phyloP scores from a whole-genome alignment of 805 yeast species.

The Kodamaea neixiangensis region DNA sequence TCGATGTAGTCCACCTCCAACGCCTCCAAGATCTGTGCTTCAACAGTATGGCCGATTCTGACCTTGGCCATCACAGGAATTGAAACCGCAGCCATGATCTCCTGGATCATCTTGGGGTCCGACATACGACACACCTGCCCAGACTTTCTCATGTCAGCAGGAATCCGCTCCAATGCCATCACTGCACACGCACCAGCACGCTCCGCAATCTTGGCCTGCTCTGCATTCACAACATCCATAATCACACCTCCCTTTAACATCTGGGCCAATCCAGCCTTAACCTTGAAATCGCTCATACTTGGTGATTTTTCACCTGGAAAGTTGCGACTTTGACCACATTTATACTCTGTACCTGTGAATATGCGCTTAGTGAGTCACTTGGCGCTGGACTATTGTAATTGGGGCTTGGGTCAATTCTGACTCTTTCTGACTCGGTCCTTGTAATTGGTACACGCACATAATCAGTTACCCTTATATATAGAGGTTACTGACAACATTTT shows the following conservation, averaged over 20 bases:
- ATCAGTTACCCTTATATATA: not conserved
- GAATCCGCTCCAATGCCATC: slow-evolving; percentile 84
- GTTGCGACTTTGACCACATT: not conserved
- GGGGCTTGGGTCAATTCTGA: not conserved
- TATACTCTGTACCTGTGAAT: not conserved
- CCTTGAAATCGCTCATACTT: slow-evolving; percentile 42
- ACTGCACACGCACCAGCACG: slow-evolving; percentile 87
- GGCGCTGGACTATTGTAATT: not conserved
- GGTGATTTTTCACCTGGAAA: not conserved
- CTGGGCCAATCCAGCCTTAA: slow-evolving; percentile 81
- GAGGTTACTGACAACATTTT: not conserved
- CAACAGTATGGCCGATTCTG: slow-evolving; percentile 80
- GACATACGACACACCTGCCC: slow-evolving; percentile 87
- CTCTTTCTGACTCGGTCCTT: not conserved
- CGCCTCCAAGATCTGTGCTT: slow-evolving; percentile 74
- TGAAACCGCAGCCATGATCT: slow-evolving; percentile 68
- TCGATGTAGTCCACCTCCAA: slow-evolving; percentile 78
- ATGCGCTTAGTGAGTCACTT: slow-evolving; percentile 4
- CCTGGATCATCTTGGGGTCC: slow-evolving; percentile 76
- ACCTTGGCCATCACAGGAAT: slow-evolving; percentile 86
- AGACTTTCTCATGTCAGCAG: slow-evolving; percentile 80
- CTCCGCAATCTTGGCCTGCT: slow-evolving; percentile 80
- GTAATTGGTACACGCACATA: not conserved
- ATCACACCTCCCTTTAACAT: slow-evolving; percentile 81
- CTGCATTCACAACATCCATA: slow-evolving; percentile 75